Evolutionary conservation across 1,139 yeast species (phyloP).

Genomic region (Blastobotrys indianensis): DNA sequence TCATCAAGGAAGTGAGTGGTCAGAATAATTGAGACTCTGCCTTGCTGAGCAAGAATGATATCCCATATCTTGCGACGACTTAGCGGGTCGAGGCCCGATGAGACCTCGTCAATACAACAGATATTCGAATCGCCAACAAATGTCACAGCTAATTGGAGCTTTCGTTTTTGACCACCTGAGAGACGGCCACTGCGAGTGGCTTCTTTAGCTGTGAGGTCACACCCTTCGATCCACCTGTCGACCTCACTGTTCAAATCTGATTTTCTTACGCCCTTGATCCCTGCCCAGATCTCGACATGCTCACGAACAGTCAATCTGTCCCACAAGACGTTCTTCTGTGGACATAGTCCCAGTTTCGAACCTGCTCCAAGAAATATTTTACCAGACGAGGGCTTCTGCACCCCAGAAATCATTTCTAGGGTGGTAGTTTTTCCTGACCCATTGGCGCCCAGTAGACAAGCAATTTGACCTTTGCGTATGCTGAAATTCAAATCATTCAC

Average conservation of each 20-base stretch:
- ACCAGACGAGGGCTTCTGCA: slow-evolving; percentile 30
- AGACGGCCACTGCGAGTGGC: slow-evolving; percentile 33
- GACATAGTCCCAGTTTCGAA: slow-evolving; percentile 35
- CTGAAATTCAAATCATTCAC: slow-evolving; percentile 28
- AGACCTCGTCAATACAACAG: slow-evolving; percentile 37
- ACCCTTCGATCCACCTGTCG: slow-evolving; percentile 23
- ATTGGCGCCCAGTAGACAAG: slow-evolving; percentile 35
- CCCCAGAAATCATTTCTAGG: slow-evolving; percentile 35
- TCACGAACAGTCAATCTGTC: slow-evolving; percentile 33
- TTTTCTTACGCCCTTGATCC: slow-evolving; percentile 27
- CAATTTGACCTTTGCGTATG: slow-evolving; percentile 31
- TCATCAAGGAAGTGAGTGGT: slow-evolving; percentile 38
- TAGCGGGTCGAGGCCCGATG: slow-evolving; percentile 37
- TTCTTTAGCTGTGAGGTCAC: slow-evolving; percentile 30
- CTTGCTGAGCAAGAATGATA: slow-evolving; percentile 31
- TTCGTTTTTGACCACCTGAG: slow-evolving; percentile 91
- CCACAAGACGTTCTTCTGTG: slow-evolving; percentile 37
- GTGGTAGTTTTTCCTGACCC: slow-evolving; percentile 40
- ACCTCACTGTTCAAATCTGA: slow-evolving; percentile 8
- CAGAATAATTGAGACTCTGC: slow-evolving; percentile 28
- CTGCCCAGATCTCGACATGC: slow-evolving; percentile 33
- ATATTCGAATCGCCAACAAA: slow-evolving; percentile 35
- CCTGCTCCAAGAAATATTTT: slow-evolving; percentile 24
- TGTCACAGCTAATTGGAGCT: slow-evolving; percentile 66
- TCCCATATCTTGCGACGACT: slow-evolving; percentile 37